Evolutionary conservation across 169 alveolate genomes (phyloP), one percentile per base, ranked within the genome.

Genomic region (Eimeria acervulina): DNA sequence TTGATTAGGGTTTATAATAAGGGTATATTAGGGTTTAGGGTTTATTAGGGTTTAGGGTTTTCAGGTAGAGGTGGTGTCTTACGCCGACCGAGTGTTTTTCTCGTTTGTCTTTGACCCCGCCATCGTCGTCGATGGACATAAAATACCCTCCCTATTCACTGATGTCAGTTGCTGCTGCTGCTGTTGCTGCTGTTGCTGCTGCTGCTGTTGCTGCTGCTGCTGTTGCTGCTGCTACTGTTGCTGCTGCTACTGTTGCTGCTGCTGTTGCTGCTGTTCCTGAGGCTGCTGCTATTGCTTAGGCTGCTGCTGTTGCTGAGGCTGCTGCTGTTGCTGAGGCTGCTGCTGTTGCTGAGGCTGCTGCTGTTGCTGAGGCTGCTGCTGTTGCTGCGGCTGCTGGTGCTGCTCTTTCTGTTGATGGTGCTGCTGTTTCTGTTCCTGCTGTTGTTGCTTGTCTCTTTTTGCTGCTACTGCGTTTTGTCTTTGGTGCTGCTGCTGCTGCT

Each of bases 31-130:
- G 76, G 40, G 76, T 28, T 66, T 66, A 66, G 40, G 28, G 76
- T 28, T 66, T 21, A 26, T 87, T 59, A n/a, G 55, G 55, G 55
- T 47, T 47, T 47, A 12, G 5, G 55, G 5, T 47, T 47, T 7
- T 38, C 61, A 90, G 95, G 95, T 90, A 5, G 95, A 90, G 61
- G 81, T 90, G 66, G 74, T 90, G 1, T 72, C 95, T 33, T 90
- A 90, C 70, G 95, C 90, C 33, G 92, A 33, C 4, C 74, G 88
- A 19, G 55, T 90, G 17, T 90, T 90, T 28, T 76, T 90, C 91
- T 70, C 90, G 3, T 13, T 90, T 33, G 92, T 90, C n/a, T 68
- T 28, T 44, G 92, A 90, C 26, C 87, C 91, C 40, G 28, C 74
- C 28, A 44, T 90, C 36, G 95, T 90, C 8, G 36, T 7, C 17